A percentile compares a stretch with the other conserved stretches of the same genome.
Evolutionary conservation across 192 early-diverging fungal species (phyloP).

Genomic region (Coemansia sp.): DNA sequence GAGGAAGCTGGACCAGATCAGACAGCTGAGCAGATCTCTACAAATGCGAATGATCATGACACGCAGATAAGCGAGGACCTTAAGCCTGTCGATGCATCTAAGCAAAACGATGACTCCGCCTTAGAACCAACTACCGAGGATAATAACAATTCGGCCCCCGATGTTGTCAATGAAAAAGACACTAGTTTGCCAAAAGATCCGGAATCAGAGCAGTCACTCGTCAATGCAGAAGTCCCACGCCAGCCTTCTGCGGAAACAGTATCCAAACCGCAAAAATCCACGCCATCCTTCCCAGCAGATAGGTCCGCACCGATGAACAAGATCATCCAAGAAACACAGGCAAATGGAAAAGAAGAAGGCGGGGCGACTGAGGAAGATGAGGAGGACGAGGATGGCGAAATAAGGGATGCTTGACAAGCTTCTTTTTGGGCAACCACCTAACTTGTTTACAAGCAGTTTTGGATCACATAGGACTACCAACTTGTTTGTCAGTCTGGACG

Average conservation of each 20-base stretch:
- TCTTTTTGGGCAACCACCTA: not conserved
- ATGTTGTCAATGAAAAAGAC: not conserved
- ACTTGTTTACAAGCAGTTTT: not conserved
- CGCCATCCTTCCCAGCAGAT: not conserved
- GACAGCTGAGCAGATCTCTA: not conserved
- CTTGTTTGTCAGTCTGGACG: no score
- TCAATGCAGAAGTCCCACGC: not conserved
- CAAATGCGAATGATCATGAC: not conserved
- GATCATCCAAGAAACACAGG: slow-evolving; percentile 1
- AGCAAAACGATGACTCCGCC: not conserved
- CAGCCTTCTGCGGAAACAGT: not conserved
- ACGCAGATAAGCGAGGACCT: not conserved
- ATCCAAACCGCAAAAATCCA: not conserved
- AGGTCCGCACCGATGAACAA: not conserved
- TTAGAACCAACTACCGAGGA: no score
- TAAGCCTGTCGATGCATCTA: not conserved
- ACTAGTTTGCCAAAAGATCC: not conserved
- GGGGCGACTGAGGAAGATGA: slow-evolving; percentile 52
- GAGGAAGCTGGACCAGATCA: not conserved
- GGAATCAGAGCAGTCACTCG: not conserved
- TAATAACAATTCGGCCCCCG: not conserved
- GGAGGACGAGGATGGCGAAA: slow-evolving; percentile 54
- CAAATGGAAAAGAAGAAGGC: slow-evolving; percentile 39
- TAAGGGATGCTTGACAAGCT: slow-evolving; percentile 20
- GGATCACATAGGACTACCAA: no score